Evolutionary conservation across 78 protist genomes (phyloP).

Genomic region (Dictyostelium firmibasis): DNA sequence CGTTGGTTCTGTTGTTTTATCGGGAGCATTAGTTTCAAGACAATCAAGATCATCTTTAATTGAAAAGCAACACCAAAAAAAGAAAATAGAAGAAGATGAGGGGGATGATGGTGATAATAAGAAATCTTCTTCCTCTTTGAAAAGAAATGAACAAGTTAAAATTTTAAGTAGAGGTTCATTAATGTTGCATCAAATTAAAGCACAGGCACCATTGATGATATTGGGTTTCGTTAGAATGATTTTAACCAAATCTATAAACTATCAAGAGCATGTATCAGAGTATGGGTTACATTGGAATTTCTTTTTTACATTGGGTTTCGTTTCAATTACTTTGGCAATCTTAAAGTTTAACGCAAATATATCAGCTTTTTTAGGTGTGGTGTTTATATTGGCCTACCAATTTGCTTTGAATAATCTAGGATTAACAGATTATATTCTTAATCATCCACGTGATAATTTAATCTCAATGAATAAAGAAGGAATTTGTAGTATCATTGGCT

Average conservation of each 20-base stretch:
- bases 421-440: constrained; percentile 70
- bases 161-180: constrained; percentile 33
- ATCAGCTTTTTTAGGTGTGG: constrained; percentile 9
- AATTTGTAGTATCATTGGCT: constrained; percentile 84
- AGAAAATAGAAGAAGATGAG: neutral
- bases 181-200: constrained; percentile 15
- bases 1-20: constrained; percentile 77
- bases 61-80: neutral
- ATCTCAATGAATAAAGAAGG: constrained; percentile 89
- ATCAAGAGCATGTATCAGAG: constrained; percentile 95
- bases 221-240: constrained; percentile 81
- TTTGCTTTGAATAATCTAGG: constrained; percentile 11
- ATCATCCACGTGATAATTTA: constrained; percentile 62
- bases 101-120: neutral
- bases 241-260: constrained; percentile 77
- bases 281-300: constrained; percentile 98
- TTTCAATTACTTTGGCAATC: constrained; percentile 68
- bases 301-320: constrained; percentile 93
- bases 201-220: constrained; percentile 77
- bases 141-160: neutral
- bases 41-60: constrained; percentile 35
- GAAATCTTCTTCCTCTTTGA: neutral
- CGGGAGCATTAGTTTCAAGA: constrained; percentile 80
- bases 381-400: constrained; percentile 36
- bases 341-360: constrained; percentile 57